Evolutionary conservation across 1,284 basidiomycete species (phyloP).

Genomic region (Wallemia mellicola): DNA sequence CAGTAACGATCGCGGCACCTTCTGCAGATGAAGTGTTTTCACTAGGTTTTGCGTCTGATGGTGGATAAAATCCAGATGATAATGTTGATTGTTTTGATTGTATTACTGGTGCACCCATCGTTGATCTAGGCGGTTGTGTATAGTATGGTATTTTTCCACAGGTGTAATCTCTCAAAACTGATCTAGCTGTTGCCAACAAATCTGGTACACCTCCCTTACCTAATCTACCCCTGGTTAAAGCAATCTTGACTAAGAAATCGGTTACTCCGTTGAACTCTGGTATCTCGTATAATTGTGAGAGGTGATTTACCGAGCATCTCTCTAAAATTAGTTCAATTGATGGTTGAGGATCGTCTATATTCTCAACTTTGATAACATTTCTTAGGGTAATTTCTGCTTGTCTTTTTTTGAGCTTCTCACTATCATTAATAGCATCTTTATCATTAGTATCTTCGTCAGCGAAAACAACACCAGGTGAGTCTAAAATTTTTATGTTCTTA

Average conservation of each 20-base stretch:
- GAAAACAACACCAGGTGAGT: conserved; percentile 86
- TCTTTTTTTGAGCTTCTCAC: conserved; percentile 19
- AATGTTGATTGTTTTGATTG: background rate
- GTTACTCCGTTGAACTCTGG: conserved; percentile 36
- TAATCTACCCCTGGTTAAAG: conserved; percentile 52
- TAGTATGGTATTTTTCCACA: conserved; percentile 42
- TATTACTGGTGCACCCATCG: background rate
- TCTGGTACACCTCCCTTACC: conserved; percentile 84
- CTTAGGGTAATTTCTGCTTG: conserved; percentile 47
- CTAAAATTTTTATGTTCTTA: conserved; percentile 66
- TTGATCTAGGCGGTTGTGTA: conserved; percentile 1
- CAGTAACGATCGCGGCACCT: conserved; percentile 36
- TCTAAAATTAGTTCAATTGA: conserved; percentile 59
- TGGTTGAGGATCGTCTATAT: conserved; percentile 63
- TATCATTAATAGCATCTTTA: conserved; percentile 24
- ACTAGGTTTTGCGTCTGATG: conserved; percentile 6
- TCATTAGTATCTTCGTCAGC: too few relatives aligned
- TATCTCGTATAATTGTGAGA: conserved; percentile 55
- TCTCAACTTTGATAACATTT: conserved; percentile 75
- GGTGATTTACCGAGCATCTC: conserved; percentile 32
- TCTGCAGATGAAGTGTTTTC: conserved; percentile 6
- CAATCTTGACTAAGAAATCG: conserved; percentile 73
- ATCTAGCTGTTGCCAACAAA: conserved; percentile 46
- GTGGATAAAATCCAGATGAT: background rate
- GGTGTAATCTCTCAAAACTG: conserved; percentile 83